A percentile compares a stretch with the other conserved stretches of the same genome.
phyloP scores from a whole-genome alignment of 495 filamentous ascomycete species.

The Penicillium paradoxum region DNA sequence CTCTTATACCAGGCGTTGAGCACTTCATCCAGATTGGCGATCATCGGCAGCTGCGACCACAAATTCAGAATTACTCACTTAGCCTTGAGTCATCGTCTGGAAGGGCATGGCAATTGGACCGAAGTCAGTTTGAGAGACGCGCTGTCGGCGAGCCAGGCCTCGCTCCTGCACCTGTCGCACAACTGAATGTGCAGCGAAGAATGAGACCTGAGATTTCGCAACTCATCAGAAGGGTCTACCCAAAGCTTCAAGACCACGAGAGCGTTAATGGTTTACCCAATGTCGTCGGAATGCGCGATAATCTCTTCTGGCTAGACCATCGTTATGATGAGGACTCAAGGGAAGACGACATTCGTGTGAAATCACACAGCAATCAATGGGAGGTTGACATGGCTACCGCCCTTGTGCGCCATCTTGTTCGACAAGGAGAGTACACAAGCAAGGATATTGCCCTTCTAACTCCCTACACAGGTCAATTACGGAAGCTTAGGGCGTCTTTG shows the following conservation, averaged over 20 bases:
- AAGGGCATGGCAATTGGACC: slow-evolving; percentile 5
- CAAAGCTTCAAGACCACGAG: slow-evolving; percentile 52
- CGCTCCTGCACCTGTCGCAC: slow-evolving; percentile 38
- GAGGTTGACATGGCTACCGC: slow-evolving; percentile 61
- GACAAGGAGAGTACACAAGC: slow-evolving; percentile 55
- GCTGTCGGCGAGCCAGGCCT: slow-evolving; percentile 12
- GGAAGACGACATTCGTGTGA: slow-evolving; percentile 26
- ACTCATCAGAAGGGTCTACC: slow-evolving; percentile 60
- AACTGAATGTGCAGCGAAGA: slow-evolving; percentile 58
- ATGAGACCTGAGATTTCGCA: slow-evolving; percentile 68
- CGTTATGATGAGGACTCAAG: slow-evolving; percentile 44
- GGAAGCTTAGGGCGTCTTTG: slow-evolving; percentile 32
- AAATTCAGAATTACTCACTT: slow-evolving; percentile 47
- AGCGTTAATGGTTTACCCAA: slow-evolving; percentile 45
- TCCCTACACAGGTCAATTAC: slow-evolving; percentile 64
- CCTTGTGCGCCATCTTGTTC: slow-evolving; percentile 60
- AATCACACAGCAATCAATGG: slow-evolving; percentile 58
- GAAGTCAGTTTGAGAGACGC: slow-evolving; percentile 11
- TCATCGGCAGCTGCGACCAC: slow-evolving; percentile 61
- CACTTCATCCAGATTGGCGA: slow-evolving; percentile 69
- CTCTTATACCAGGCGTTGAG: slow-evolving; percentile 58
- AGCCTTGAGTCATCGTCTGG: slow-evolving; percentile 30
- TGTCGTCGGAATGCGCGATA: slow-evolving; percentile 56
- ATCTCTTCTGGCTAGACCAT: slow-evolving; percentile 73
- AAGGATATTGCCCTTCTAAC: slow-evolving; percentile 71